Conservation (phyloP, 1,139 yeast genomes). For the Saccharomyces hybrid region DNA sequence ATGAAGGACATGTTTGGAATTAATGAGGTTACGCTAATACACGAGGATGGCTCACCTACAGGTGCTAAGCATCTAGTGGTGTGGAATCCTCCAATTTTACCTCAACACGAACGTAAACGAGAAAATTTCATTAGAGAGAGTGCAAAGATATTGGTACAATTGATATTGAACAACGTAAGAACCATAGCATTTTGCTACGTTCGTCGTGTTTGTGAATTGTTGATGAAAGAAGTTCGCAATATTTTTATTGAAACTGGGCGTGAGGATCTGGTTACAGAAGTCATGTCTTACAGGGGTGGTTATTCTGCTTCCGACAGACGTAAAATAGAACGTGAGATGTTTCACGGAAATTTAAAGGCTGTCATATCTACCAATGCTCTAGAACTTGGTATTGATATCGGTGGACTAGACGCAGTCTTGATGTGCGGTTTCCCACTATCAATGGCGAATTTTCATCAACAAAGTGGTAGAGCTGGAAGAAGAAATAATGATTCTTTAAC, state of each 20-base stretch:
- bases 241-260: conserved; percentile 40
- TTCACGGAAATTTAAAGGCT: conserved; percentile 73
- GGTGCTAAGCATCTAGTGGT: conserved; percentile 67
- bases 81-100: conserved; percentile 66
- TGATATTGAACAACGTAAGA: conserved; percentile 58
- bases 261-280: conserved; percentile 47
- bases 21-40: conserved; percentile 44
- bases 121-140: conserved; percentile 70
- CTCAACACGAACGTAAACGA: conserved; percentile 36
- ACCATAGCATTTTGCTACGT: conserved; percentile 88
- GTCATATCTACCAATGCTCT: conserved; percentile 92
- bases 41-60: conserved; percentile 81
- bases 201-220: conserved; percentile 73
- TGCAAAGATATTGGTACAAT: conserved; percentile 59
- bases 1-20: conserved; percentile 71
- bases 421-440: conserved; percentile 90
- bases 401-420: conserved; percentile 82
- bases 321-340: conserved; percentile 82
- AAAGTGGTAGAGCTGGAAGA: conserved; percentile 94
- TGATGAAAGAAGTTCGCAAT: conserved; percentile 73
- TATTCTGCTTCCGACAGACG: conserved; percentile 81
- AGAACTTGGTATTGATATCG: conserved; percentile 91
- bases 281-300: conserved; percentile 94
- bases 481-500: conserved; percentile 72
- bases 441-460: conserved; percentile 83